Conservation (phyloP, 2,329 filamentous ascomycete genomes). For the Curvularia sp. region DNA sequence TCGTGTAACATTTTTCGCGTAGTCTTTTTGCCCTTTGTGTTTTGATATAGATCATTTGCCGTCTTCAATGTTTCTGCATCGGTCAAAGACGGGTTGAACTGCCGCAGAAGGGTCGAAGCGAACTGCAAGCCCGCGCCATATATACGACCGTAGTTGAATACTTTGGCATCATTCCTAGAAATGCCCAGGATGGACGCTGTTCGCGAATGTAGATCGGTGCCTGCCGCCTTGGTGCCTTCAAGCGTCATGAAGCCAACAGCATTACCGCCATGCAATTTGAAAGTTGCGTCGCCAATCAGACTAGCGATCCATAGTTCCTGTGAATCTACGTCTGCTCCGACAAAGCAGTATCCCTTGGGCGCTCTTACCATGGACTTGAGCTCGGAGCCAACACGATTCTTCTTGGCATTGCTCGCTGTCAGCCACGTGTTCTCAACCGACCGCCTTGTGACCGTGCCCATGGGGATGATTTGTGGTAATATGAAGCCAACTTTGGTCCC, state of each 20-base stretch:
- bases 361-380: constrained; percentile 96
- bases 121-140: constrained; percentile 98
- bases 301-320: constrained; percentile 98
- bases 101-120: constrained; percentile 84
- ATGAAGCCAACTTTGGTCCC: constrained; percentile 75
- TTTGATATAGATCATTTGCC: constrained; percentile 81
- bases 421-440: constrained; percentile 99
- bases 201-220: constrained; percentile 92
- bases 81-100: constrained; percentile 87
- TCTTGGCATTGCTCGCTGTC: constrained; percentile 95
- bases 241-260: constrained; percentile 99
- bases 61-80: constrained; percentile 79
- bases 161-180: constrained; percentile 91
- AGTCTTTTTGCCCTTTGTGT: constrained; percentile 90
- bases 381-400: constrained; percentile 93
- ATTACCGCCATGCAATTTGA: constrained; percentile 93
- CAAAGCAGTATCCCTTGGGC: constrained; percentile 88
- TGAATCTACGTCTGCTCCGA: constrained; percentile 96
- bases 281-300: constrained; percentile 90
- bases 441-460: constrained; percentile 94
- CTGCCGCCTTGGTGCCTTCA: constrained; percentile 91
- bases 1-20: constrained; percentile 74
- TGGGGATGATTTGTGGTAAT: constrained; percentile 92
- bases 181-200: constrained; percentile 93
- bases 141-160: constrained; percentile 98